A percentile compares a stretch with the other conserved stretches of the same genome.
Evolutionary conservation across 306 rosid genomes (phyloP).

Genomic region (Acacia melanoxylon): DNA sequence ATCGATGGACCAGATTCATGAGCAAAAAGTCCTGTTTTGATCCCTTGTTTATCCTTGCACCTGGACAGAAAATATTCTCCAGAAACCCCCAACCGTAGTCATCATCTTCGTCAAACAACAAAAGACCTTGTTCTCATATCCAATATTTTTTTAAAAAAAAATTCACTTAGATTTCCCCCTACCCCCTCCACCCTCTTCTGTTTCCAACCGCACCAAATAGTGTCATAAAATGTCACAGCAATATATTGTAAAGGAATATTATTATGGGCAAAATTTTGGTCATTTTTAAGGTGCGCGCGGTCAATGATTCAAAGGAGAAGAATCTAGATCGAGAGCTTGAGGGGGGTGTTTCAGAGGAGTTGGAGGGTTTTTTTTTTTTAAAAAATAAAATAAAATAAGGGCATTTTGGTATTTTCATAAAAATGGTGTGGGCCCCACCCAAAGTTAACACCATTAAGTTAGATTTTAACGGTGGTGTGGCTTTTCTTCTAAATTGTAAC

Average conservation of each 20-base stretch:
- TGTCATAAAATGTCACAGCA: not conserved
- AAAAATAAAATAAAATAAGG: no score
- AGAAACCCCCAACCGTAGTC: slow-evolving; percentile 43
- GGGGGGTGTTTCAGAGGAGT: no score
- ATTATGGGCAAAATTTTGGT: slow-evolving; percentile 27
- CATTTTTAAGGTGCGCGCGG: not conserved
- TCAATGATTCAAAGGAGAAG: slow-evolving; percentile 14
- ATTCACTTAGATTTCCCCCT: not conserved
- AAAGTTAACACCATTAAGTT: no score
- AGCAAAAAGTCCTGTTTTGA: slow-evolving; percentile 64
- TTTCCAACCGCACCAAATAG: not conserved
- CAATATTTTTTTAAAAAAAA: not conserved
- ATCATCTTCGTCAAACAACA: not conserved
- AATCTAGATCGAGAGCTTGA: no score
- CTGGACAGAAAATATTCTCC: slow-evolving; percentile 80
- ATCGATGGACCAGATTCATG: slow-evolving; percentile 63
- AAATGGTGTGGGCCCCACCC: no score
- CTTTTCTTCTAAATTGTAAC: no score
- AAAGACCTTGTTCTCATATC: not conserved
- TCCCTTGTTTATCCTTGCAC: slow-evolving; percentile 85
- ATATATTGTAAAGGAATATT: slow-evolving; percentile 43
- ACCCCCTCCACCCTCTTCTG: not conserved
- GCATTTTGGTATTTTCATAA: no score
- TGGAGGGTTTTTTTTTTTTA: no score
- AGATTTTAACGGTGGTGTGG: no score